Base-by-base conservation (phyloP, 805 yeast genomes). In the Candida gorgasii region DNA sequence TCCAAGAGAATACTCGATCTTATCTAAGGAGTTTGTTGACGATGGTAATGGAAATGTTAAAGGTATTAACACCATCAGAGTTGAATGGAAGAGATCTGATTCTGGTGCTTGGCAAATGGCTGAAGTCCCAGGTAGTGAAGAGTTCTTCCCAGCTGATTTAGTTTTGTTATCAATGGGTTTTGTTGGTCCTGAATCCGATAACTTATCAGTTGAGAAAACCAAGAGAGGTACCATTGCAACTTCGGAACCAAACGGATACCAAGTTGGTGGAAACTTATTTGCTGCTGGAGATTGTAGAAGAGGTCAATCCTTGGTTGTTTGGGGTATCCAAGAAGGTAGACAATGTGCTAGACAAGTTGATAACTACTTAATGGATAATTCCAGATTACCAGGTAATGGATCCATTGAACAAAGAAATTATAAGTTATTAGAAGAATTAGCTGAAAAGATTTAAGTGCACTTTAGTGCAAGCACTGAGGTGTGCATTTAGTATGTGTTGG, bases 321-420 rank as follows among this genome's bases (percentile, higher is more conserved):
- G 98, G 98, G 99, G 98, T 71, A 92, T 92, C 55, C 98, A 93
- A 72, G 99, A 92, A 71, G 99, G 99, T 53, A 84, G 98, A 74
- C 97, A 92, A 69, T 89, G 97, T 79, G 99, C 99, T 27, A 78
- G 96, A 53, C 89, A 88, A 55, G 95, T 92, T 49, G 99, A 92
- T 61, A 64, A 73, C 53, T 86, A 65, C 63, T 74, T 92, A 63
- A 80, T 82, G 81, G 90, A 92, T 18, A 67, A 78, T 49, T 77
- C 96, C 15, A 77, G 86, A 59, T 76, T 93, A 57, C 98, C 99
- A 47, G 96, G 96, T 33, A 87, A 86, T 61, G 98, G 98, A 43
- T 84, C 96, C 29, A 86, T 93, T 60, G 88, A 84, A 55, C 88
- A 84, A 67, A 82, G 97, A 66, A 82, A 85, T 65, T 87, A 76